A percentile compares a stretch with the other conserved stretches of the same genome.
phyloP scores from a whole-genome alignment of 148 eudicot genomes.

The Agrostemma githago region DNA sequence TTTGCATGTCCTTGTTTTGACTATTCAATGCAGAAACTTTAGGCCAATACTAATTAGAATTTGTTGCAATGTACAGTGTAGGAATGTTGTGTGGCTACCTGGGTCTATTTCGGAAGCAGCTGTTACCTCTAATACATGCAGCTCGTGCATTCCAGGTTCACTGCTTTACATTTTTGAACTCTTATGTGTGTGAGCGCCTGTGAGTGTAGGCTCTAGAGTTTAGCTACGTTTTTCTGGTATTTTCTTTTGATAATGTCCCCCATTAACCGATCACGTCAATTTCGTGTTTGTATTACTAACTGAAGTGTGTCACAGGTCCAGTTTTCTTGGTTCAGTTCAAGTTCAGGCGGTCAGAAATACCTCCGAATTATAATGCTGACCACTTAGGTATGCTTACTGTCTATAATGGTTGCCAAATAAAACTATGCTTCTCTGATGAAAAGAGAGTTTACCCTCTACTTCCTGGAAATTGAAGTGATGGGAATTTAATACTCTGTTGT shows the following conservation, averaged over 20 bases:
- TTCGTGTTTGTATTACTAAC: neutral
- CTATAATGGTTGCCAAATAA: neutral
- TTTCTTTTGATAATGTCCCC: neutral
- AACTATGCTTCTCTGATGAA: constrained; percentile 1
- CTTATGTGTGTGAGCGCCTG: neutral
- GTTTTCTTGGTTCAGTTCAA: constrained; percentile 78
- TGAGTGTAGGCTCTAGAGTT: neutral
- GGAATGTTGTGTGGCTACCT: constrained; percentile 95
- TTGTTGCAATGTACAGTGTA: constrained; percentile 53
- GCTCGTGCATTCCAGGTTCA: constrained; percentile 76
- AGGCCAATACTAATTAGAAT: constrained; percentile 2
- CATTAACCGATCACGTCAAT: neutral
- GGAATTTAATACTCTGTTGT: neutral
- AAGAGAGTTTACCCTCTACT: neutral
- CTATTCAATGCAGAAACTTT: neutral
- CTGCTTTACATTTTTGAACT: neutral
- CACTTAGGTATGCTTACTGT: constrained; percentile 60
- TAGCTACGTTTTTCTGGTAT: neutral
- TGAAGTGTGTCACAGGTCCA: constrained; percentile 51
- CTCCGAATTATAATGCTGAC: constrained; percentile 63
- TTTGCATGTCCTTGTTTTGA: neutral
- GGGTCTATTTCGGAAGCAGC: constrained; percentile 74
- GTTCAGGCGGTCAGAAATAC: constrained; percentile 84
- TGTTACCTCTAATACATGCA: constrained; percentile 72
- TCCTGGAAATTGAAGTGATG: neutral